These are phyloP conservation scores for Serpula lacrymans DNA, from an alignment of 768 basidiomycete species.

Conservation along the genomic window DNA sequence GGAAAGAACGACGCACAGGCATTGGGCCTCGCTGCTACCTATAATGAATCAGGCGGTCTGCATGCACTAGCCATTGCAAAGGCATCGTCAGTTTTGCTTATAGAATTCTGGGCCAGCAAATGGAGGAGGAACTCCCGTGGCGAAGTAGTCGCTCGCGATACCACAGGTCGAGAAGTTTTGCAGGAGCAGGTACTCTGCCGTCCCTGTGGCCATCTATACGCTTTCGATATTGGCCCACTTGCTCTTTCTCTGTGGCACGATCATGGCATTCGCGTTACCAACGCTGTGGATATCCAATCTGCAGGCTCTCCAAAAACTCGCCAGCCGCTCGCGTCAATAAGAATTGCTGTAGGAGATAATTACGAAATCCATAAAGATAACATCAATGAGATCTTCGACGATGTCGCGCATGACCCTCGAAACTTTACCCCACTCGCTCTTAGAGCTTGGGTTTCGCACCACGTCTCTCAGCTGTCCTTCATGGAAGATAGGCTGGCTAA, in stretches of 20 bases:
- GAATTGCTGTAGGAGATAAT: conserved; percentile 8
- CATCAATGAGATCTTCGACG: conserved; percentile 12
- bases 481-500: conserved; percentile 19
- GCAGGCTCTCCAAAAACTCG: conserved; percentile 13
- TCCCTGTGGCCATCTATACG: conserved; percentile 23
- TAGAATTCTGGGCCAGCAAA: conserved; percentile 17
- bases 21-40: conserved; percentile 26
- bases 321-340: conserved; percentile 16
- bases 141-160: conserved; percentile 8
- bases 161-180: conserved; percentile 22
- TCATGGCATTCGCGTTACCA: conserved; percentile 29
- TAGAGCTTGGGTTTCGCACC: conserved; percentile 30
- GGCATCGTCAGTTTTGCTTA: conserved; percentile 19
- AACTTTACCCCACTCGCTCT: conserved; percentile 22
- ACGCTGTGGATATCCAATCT: conserved; percentile 28
- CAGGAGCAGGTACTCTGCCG: conserved; percentile 27
- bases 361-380: conserved; percentile 10
- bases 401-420: conserved; percentile 3
- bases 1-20: conserved; percentile 31
- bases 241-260: conserved; percentile 28
- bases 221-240: conserved; percentile 26
- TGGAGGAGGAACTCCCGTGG: conserved; percentile 33
- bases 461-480: conserved; percentile 17
- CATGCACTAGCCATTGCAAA: conserved; percentile 25
- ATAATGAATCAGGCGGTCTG: conserved; percentile 18